Conservation (phyloP, 805 yeast genomes). For the Ogataea ganodermae region DNA sequence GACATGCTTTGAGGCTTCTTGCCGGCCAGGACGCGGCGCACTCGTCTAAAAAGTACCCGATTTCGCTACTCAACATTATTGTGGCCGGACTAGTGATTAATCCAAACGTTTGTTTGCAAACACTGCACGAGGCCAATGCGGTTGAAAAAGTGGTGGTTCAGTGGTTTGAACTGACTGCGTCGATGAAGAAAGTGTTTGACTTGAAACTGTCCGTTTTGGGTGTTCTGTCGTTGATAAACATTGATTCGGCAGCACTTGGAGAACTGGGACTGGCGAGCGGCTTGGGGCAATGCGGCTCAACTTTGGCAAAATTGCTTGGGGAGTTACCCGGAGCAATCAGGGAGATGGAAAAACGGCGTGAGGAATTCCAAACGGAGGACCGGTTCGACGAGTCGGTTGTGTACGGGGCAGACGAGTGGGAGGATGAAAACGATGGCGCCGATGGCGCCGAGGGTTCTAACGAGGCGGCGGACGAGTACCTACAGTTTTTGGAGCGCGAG, state of each 20-base stretch:
- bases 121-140: constrained; percentile 47
- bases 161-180: constrained; percentile 65
- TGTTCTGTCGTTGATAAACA: constrained; percentile 49
- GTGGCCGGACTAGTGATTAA: constrained; percentile 66
- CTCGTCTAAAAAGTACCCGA: constrained; percentile 32
- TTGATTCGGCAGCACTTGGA: constrained; percentile 25
- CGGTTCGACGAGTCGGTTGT: constrained; percentile 25
- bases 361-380: constrained; percentile 47
- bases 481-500: constrained; percentile 50
- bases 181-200: constrained; percentile 73
- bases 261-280: constrained; percentile 33
- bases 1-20: constrained; percentile 44
- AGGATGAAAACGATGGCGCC: constrained; percentile 30
- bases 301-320: constrained; percentile 53
- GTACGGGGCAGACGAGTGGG: constrained; percentile 32
- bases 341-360: constrained; percentile 62
- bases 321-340: constrained; percentile 73
- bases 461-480: constrained; percentile 44
- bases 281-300: constrained; percentile 51
- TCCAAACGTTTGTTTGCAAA: constrained; percentile 51
- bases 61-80: constrained; percentile 60
- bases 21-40: constrained; percentile 35
- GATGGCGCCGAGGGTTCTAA: constrained; percentile 26
- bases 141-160: constrained; percentile 54
- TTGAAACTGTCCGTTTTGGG: constrained; percentile 76